Base-by-base conservation (phyloP, 2,329 filamentous ascomycete genomes). In the Fusarium heterosporum region DNA sequence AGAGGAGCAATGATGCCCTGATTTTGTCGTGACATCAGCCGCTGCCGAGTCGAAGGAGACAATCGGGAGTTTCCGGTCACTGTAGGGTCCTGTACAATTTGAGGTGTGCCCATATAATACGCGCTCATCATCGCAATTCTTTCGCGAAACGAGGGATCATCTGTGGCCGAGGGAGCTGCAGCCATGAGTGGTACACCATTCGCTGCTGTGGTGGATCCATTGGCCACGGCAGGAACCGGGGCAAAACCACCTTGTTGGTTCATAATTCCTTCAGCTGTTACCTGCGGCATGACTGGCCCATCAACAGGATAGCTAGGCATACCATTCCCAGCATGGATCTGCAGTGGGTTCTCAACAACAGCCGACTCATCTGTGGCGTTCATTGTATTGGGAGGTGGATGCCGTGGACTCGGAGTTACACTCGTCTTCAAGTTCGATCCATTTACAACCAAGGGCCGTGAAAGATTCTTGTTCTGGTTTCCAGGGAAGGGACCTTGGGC, bases 361-460 rank as follows among this genome's bases (percentile, higher is more conserved):
- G 49, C 43, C 8, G 56, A 56, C 11, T 73, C 75, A 2, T 77
- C 76, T 0, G 63, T 46, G 30, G 51, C 55, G 41, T 68, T 61
- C 6, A 61, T 70, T 36, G 63, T 22, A 41, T 55, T 65, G 9
- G 59, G 59, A 22, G 58, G 17, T 28, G 53, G 39, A 32, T 66
- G 74, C 25, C 59, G 70, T 19, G 68, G 68, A 52, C 69, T 72
- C 9, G 72, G 66, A 10, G 67, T 69, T 5, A 76, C 72, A 39
- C 74, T 77, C 8, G 78, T 76, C 61, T 77, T 79, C 42, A 80
- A 67, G 8, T 76, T 76, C 6, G 82, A 83, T 6, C 83, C 83
- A 53, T 85, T 85, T 4, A 87, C 85, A 11, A 88, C 81, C 4
- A 87, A 73, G 1, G 86, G 85, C 12, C 84, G 80, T 9, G 79